These are phyloP conservation scores for Lindgomyces ingoldianus DNA, from an alignment of 495 filamentous ascomycete species.

Conservation along the genomic window DNA sequence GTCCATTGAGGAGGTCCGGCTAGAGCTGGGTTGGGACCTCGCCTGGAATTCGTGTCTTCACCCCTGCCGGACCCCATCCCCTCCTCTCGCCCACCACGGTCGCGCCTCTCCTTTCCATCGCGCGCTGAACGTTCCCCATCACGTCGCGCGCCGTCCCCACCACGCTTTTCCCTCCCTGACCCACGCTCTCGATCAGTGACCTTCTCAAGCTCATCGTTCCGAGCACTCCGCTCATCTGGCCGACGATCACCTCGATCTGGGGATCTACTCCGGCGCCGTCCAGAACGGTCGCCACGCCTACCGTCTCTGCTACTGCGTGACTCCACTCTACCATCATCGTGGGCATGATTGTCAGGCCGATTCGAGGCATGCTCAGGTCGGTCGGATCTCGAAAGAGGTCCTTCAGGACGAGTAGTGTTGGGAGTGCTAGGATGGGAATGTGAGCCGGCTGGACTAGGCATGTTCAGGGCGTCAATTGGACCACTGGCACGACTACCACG, in stretches of 20 bases:
- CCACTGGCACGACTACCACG: conserved; percentile 19
- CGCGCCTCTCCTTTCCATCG: conserved; percentile 22
- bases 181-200: conserved; percentile 11
- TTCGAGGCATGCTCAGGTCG: conserved; percentile 3
- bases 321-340: conserved; percentile 28
- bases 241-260: conserved; percentile 25
- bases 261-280: conserved; percentile 25
- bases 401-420: background rate
- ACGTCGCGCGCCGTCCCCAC: conserved; percentile 21
- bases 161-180: conserved; percentile 11
- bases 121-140: conserved; percentile 16
- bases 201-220: conserved; percentile 7
- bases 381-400: background rate
- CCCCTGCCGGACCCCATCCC: background rate
- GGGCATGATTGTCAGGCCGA: conserved; percentile 9
- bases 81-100: conserved; percentile 2
- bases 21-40: background rate
- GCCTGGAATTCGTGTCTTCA: conserved; percentile 8
- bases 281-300: conserved; percentile 26
- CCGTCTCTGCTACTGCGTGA: conserved; percentile 23
- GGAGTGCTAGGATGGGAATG: conserved; percentile 14
- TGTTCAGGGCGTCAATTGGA: conserved; percentile 1
- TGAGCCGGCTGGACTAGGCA: background rate
- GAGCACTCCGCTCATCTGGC: conserved; percentile 14
- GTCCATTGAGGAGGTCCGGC: background rate